phyloP scores from a whole-genome alignment of 805 yeast species.

The Zygotorulaspora chibaensis region DNA sequence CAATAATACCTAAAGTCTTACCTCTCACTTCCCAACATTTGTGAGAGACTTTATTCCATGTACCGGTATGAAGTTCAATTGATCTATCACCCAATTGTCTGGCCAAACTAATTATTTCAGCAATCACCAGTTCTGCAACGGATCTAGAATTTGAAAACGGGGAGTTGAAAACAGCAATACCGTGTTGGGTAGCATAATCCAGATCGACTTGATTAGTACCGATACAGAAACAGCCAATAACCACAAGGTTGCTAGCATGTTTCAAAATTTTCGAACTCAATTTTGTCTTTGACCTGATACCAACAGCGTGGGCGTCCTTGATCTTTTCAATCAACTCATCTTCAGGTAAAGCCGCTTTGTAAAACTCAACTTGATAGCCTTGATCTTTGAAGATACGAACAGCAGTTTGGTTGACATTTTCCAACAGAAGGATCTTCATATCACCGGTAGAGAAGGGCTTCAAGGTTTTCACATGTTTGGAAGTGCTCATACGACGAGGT shows the following conservation, averaged over 20 bases:
- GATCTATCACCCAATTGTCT: slow-evolving; percentile 97
- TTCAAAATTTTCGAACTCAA: slow-evolving; percentile 72
- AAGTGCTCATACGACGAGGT: slow-evolving; percentile 43
- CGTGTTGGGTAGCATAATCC: slow-evolving; percentile 83
- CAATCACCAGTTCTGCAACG: slow-evolving; percentile 95
- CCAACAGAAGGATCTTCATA: slow-evolving; percentile 83
- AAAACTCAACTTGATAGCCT: slow-evolving; percentile 96
- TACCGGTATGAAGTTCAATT: slow-evolving; percentile 89
- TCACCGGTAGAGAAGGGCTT: slow-evolving; percentile 97
- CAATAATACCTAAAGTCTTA: slow-evolving; percentile 93
- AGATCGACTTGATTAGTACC: slow-evolving; percentile 98
- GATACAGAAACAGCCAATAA: slow-evolving; percentile 96
- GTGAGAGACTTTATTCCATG: slow-evolving; percentile 94
- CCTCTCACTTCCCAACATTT: slow-evolving; percentile 99
- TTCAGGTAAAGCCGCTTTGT: slow-evolving; percentile 84
- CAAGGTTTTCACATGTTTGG: slow-evolving; percentile 60
- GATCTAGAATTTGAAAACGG: slow-evolving; percentile 98
- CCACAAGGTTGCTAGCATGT: slow-evolving; percentile 85
- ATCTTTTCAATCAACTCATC: slow-evolving; percentile 93
- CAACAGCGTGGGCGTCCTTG: slow-evolving; percentile 90
- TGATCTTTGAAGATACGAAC: slow-evolving; percentile 76
- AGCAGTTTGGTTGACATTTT: slow-evolving; percentile 92
- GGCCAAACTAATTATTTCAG: slow-evolving; percentile 88
- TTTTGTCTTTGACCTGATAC: slow-evolving; percentile 95
- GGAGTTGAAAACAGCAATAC: slow-evolving; percentile 96